Evolutionary conservation across 1,139 yeast species (phyloP).

Genomic region (Chernovozyma aurita): DNA sequence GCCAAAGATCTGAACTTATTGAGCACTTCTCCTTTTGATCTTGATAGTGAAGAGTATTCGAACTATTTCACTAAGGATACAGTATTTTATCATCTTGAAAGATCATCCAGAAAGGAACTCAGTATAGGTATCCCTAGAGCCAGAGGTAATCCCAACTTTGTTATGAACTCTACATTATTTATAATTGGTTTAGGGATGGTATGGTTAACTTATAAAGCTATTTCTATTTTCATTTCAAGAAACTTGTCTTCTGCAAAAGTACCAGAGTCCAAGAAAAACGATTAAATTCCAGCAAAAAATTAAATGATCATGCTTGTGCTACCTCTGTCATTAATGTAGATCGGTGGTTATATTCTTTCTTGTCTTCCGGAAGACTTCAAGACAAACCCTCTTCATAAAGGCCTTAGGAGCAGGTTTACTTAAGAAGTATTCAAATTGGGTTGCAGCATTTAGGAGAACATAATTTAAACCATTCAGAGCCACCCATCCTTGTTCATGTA

Average conservation of each 20-base stretch:
- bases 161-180: not conserved
- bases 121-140: constrained; percentile 21
- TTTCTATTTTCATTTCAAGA: not conserved
- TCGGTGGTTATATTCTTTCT: not conserved
- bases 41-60: constrained; percentile 33
- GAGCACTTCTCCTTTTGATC: constrained; percentile 32
- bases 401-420: constrained; percentile 14
- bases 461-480: constrained; percentile 13
- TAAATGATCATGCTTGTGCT: too few relatives aligned
- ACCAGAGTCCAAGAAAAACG: constrained; percentile 3
- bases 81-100: constrained; percentile 32
- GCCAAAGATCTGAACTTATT: constrained; percentile 24
- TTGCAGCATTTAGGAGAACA: constrained; percentile 10
- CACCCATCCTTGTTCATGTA: constrained; percentile 11
- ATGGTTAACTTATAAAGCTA: constrained; percentile 4
- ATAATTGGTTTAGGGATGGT: constrained; percentile 4
- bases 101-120: constrained; percentile 8
- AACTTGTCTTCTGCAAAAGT: not conserved
- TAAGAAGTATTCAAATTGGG: constrained; percentile 15
- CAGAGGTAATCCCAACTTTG: constrained; percentile 1
- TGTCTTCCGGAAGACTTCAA: constrained; percentile 1
- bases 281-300: constrained; percentile 1
- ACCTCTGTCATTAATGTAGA: not conserved
- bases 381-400: constrained; percentile 9
- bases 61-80: constrained; percentile 38